Evolutionary conservation across 495 filamentous ascomycete genomes (phyloP).

Genomic region (Parmelia sp.): DNA sequence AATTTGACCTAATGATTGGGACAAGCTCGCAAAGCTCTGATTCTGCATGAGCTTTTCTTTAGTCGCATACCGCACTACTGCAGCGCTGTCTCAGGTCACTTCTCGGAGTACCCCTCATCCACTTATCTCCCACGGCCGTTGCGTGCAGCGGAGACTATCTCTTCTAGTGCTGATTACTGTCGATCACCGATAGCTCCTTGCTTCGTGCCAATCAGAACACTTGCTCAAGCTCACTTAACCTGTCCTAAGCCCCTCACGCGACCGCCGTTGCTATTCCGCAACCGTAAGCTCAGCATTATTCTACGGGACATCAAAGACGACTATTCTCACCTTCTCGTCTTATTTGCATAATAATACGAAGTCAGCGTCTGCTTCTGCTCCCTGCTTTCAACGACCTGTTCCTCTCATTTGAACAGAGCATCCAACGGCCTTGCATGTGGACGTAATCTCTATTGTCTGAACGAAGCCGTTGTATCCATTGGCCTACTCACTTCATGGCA

Average conservation of each 20-base stretch:
- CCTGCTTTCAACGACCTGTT: not conserved
- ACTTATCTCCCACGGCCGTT: not conserved
- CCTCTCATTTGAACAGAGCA: not conserved
- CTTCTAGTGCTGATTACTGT: not conserved
- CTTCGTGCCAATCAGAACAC: not conserved
- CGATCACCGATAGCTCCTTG: conserved; percentile 3
- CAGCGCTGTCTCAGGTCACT: not conserved
- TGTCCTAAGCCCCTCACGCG: not conserved
- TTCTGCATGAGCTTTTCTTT: not conserved
- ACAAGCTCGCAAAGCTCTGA: too few relatives aligned
- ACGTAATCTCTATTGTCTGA: not conserved
- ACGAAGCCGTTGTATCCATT: not conserved
- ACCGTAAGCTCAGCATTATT: not conserved
- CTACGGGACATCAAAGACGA: not conserved
- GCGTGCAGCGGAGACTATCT: conserved; percentile 15
- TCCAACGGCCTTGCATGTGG: not conserved
- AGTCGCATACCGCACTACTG: not conserved
- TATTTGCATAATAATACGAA: not conserved
- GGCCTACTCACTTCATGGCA: not conserved
- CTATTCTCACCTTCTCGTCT: not conserved
- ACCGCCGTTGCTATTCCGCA: not conserved
- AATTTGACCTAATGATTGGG: too few relatives aligned
- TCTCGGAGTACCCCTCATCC: not conserved
- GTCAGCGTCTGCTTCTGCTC: not conserved
- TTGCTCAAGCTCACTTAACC: not conserved